These are phyloP conservation scores for Teunomyces kruisii DNA, from an alignment of 805 yeast genomes.

Conservation along the genomic window DNA sequence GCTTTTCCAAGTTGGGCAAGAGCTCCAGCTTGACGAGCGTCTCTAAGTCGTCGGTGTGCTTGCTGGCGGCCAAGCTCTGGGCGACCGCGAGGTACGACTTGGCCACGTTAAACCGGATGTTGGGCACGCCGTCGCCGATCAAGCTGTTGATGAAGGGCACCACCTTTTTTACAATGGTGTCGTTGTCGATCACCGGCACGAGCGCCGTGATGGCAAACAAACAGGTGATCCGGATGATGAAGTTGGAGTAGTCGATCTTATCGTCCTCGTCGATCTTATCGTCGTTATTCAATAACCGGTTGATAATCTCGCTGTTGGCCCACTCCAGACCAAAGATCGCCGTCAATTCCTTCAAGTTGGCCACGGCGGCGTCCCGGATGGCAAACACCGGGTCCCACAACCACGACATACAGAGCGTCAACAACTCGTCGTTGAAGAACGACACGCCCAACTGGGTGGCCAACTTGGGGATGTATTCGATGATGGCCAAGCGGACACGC, in stretches of 20 bases:
- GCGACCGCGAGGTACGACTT: conserved; percentile 69
- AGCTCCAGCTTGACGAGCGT: conserved; percentile 44
- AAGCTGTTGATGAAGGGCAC: conserved; percentile 78
- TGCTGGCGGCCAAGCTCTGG: conserved; percentile 41
- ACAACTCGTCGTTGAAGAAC: conserved; percentile 88
- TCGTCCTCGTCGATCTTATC: conserved; percentile 26
- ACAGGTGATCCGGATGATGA: conserved; percentile 89
- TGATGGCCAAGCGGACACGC: conserved; percentile 96
- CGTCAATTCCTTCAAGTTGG: conserved; percentile 75
- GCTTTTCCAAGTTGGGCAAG: conserved; percentile 61
- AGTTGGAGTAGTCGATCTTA: conserved; percentile 60
- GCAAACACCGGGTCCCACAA: conserved; percentile 97
- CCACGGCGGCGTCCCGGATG: conserved; percentile 93
- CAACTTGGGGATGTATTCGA: conserved; percentile 91
- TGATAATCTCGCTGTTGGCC: conserved; percentile 84
- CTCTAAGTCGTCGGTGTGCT: conserved; percentile 21
- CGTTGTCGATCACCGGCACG: conserved; percentile 63
- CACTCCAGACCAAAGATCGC: conserved; percentile 89
- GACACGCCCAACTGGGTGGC: conserved; percentile 93
- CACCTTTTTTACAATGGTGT: conserved; percentile 59
- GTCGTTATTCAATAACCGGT: conserved; percentile 56
- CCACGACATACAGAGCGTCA: conserved; percentile 94
- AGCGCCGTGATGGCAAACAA: conserved; percentile 83
- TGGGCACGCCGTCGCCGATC: conserved; percentile 83
- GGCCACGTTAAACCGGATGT: conserved; percentile 93